These are phyloP conservation scores for Nepenthes gracilis DNA, from an alignment of 148 eudicot genomes.

Conservation along the genomic window DNA sequence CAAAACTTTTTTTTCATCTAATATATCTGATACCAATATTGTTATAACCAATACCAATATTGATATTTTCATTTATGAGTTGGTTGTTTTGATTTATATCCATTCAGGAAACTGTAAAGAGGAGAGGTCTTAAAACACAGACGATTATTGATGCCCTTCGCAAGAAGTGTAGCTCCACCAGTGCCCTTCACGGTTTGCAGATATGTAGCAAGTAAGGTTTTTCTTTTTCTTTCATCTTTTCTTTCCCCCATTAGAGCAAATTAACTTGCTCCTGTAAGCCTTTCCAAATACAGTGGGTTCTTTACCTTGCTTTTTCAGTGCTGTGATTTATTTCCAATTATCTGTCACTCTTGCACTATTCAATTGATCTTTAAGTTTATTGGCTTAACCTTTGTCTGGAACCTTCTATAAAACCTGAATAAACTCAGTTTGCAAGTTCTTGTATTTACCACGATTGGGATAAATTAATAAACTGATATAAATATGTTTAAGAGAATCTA, in stretches of 20 bases:
- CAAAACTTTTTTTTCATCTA: background rate
- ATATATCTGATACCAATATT: background rate
- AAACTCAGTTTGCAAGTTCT: too few species aligned
- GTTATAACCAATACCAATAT: too few species aligned
- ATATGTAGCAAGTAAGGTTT: constrained; percentile 48
- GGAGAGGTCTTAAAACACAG: constrained; percentile 37
- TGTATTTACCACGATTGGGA: too few species aligned
- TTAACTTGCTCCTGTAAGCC: background rate
- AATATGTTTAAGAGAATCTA: too few species aligned
- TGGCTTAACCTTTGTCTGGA: too few species aligned
- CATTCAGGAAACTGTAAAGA: constrained; percentile 49
- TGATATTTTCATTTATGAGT: too few species aligned
- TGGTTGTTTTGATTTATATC: background rate
- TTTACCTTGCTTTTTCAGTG: background rate
- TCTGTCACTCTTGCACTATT: too few species aligned
- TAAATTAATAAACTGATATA: too few species aligned
- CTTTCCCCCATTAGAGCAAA: background rate
- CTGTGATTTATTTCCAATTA: background rate
- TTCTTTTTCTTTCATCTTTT: background rate
- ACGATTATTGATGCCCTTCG: constrained; percentile 57
- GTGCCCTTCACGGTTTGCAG: constrained; percentile 37
- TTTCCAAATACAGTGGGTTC: background rate
- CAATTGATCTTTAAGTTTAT: too few species aligned
- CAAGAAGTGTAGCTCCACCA: constrained; percentile 20
- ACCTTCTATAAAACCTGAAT: too few species aligned